Conservation (phyloP, 805 yeast species). For the Lipomyces orientalis region DNA sequence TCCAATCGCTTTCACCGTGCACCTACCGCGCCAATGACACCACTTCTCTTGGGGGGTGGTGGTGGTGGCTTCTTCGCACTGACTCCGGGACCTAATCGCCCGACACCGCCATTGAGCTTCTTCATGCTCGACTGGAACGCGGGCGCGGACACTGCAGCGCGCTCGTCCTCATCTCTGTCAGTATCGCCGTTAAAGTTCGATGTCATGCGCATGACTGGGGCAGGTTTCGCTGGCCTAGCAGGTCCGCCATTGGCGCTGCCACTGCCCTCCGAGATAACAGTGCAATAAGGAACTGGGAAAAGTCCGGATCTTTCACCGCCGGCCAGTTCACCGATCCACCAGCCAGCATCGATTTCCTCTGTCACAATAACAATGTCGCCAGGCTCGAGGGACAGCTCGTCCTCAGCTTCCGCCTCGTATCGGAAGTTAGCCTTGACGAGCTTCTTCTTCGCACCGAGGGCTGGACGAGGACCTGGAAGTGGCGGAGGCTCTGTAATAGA, state of each 20-base stretch:
- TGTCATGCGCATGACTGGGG: slow-evolving; percentile 12
- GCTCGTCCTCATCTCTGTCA: slow-evolving; percentile 9
- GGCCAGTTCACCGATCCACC: slow-evolving; percentile 38
- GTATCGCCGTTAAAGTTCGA: slow-evolving; percentile 17
- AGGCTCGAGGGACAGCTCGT: slow-evolving; percentile 36
- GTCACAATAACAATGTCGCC: slow-evolving; percentile 38
- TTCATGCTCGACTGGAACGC: slow-evolving; percentile 36
- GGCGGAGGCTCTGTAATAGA: slow-evolving; percentile 35
- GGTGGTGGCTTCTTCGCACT: slow-evolving; percentile 34
- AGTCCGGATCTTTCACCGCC: slow-evolving; percentile 33
- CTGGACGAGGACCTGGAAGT: slow-evolving; percentile 31
- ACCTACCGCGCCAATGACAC: slow-evolving; percentile 32
- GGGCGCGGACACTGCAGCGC: slow-evolving; percentile 22
- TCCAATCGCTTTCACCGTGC: slow-evolving; percentile 17
- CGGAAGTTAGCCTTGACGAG: slow-evolving; percentile 34
- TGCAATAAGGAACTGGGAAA: slow-evolving; percentile 38
- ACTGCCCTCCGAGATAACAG: slow-evolving; percentile 35
- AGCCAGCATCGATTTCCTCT: slow-evolving; percentile 37
- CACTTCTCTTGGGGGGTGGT: slow-evolving; percentile 36
- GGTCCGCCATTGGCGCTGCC: slow-evolving; percentile 10
- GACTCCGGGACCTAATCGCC: slow-evolving; percentile 19
- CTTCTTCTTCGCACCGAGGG: slow-evolving; percentile 26
- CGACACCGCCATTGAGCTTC: slow-evolving; percentile 19
- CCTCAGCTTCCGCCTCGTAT: slow-evolving; percentile 38
- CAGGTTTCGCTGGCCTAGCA: slow-evolving; percentile 27